Base-by-base conservation (phyloP, 352 stramenopile genomes). In the Phytopythium helicoides region DNA sequence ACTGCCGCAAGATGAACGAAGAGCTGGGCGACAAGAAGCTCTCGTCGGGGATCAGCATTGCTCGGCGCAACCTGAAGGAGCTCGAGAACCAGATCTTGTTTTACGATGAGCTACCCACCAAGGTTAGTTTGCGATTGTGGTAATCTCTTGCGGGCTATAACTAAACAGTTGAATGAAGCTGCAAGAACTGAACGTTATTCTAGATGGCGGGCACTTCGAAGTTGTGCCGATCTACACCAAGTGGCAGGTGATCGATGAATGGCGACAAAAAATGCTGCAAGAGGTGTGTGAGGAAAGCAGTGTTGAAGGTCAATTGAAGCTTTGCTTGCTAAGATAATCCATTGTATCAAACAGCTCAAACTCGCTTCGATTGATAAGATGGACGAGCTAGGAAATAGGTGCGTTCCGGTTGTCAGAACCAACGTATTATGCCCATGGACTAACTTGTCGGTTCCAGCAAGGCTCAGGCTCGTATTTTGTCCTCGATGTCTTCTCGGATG, bases 1-100 rank as follows among this genome's bases (percentile, higher is more conserved):
- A 70, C 47, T 94, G 85, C 54, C 71, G 73, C 46, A 71, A 73
- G 31, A 93, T 94, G 85, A 89, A 91, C 54, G 77, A 89, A 19
- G 85, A 94, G 31, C 58, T 94, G 12, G 81, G 82, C 4, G 81
- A 92, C 50, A 91, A 91, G 65, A 88, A 89, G 49, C 64, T 87
- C 3, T 86, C 75, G 31, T 89, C 85, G 0, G 78, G 73, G 2
- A 78, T 94, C 38, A 92, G 85, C 56, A 87, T 91, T 48, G 85
- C 82, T 19, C 60, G 85, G 22, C 76, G 85, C 10, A 94, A 94
- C 49, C 60, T 92, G 3, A 87, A 86, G 45, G 81, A 94, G 46
- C 60, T 94, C 9, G 82, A 94, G 58, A 68, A 52, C 12, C 81
- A 92, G 62, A 91, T 94, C 62, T 56, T 87, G 3, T 91, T 92